Evolutionary conservation across 2,329 filamentous ascomycete genomes (phyloP).

Genomic region (Metarhizium sp.): DNA sequence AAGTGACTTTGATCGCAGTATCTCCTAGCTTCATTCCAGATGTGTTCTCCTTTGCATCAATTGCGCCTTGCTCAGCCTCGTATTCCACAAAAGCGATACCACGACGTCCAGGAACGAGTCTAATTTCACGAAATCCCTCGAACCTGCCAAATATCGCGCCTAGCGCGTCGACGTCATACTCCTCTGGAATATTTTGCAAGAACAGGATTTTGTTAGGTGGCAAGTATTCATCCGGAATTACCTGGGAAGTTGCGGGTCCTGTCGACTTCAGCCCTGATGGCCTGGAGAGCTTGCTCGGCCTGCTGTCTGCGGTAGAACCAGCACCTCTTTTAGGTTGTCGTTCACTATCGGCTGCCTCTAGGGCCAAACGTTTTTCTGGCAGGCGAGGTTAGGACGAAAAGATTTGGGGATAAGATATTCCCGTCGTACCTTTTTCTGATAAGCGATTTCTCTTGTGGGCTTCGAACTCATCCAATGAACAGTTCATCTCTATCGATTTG

Average conservation of each 20-base stretch:
- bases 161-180: conserved; percentile 72
- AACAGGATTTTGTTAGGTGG: conserved; percentile 97
- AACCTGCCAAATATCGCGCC: conserved; percentile 77
- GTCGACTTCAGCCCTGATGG: conserved; percentile 64
- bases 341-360: conserved; percentile 69
- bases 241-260: conserved; percentile 54
- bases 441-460: conserved; percentile 73
- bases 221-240: conserved; percentile 94
- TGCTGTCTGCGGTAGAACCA: conserved; percentile 36
- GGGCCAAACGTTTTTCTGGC: conserved; percentile 66
- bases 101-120: conserved; percentile 74
- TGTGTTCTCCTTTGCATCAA: conserved; percentile 87
- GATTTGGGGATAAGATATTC: neutral
- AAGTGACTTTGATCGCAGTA: conserved; percentile 87
- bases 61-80: conserved; percentile 79
- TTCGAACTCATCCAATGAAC: conserved; percentile 75
- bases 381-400: neutral
- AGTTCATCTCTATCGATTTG: conserved; percentile 67
- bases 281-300: conserved; percentile 58
- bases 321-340: conserved; percentile 60
- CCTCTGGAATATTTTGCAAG: conserved; percentile 82
- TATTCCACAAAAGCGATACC: conserved; percentile 97
- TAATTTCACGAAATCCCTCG: conserved; percentile 88
- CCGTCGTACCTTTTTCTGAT: conserved; percentile 75
- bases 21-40: conserved; percentile 71